A percentile compares a stretch with the other conserved stretches of the same genome.
These are phyloP conservation scores for Cyclocybe aegerita DNA, from an alignment of 768 basidiomycete species.

Conservation along the genomic window DNA sequence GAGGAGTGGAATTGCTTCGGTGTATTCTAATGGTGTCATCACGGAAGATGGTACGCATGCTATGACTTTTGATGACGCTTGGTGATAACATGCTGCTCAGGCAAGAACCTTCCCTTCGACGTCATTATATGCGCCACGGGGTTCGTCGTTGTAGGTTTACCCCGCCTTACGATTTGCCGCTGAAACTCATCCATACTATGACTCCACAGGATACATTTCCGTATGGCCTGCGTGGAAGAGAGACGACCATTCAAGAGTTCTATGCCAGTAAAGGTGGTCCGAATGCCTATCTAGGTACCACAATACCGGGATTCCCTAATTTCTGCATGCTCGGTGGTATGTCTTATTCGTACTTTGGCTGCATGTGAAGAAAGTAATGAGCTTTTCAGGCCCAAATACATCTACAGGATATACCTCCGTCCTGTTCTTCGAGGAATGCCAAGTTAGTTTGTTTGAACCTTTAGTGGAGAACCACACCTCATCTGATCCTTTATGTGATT, in stretches of 20 bases:
- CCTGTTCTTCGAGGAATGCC: conserved; percentile 42
- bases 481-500: no score
- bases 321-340: conserved; percentile 40
- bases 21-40: conserved; percentile 42
- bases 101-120: conserved; percentile 34
- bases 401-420: conserved; percentile 44
- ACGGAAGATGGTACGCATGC: conserved; percentile 33
- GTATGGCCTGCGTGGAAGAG: conserved; percentile 28
- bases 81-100: conserved; percentile 16
- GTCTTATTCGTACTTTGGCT: not conserved
- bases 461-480: not conserved
- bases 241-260: conserved; percentile 36
- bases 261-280: conserved; percentile 38
- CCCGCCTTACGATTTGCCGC: not conserved
- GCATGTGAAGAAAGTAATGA: not conserved
- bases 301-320: conserved; percentile 46
- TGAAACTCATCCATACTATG: not conserved
- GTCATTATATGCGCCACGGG: conserved; percentile 42
- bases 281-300: conserved; percentile 43
- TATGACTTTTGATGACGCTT: not conserved
- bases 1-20: conserved; percentile 37
- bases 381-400: conserved; percentile 40
- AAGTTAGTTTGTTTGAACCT: conserved; percentile 24
- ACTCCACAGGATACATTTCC: conserved; percentile 33
- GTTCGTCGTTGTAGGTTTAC: conserved; percentile 19